phyloP scores from a whole-genome alignment of 2,329 filamentous ascomycete genomes.

The Cyclaneusma minus region DNA sequence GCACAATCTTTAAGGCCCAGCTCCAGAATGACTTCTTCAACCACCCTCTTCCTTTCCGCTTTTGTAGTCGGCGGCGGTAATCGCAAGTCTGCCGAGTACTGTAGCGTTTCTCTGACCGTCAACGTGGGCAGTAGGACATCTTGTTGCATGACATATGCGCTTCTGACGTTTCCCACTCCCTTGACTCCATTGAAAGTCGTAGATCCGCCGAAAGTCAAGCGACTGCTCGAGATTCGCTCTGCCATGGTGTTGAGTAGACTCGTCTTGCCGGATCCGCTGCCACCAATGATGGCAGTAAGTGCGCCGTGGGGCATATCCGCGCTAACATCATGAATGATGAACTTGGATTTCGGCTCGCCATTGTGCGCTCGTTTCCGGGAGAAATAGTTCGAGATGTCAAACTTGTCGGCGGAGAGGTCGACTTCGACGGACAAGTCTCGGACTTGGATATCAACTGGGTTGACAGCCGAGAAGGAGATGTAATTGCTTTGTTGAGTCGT shows the following conservation, averaged over 20 bases:
- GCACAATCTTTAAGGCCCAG: conserved; percentile 65
- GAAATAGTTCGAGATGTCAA: conserved; percentile 29
- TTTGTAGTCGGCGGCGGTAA: conserved; percentile 45
- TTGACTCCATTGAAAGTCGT: conserved; percentile 44
- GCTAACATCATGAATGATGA: conserved; percentile 46
- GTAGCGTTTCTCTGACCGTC: conserved; percentile 61
- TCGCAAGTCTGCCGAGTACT: conserved; percentile 57
- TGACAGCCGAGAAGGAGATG: conserved; percentile 29
- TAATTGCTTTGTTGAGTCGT: conserved; percentile 13
- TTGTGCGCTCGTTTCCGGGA: conserved; percentile 13
- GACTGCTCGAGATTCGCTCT: conserved; percentile 45
- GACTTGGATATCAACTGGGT: conserved; percentile 36
- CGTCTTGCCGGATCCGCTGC: conserved; percentile 60
- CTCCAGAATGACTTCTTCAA: conserved; percentile 64
- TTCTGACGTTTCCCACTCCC: conserved; percentile 37
- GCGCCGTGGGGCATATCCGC: conserved; percentile 49
- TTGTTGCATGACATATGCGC: conserved; percentile 63
- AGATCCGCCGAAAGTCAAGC: conserved; percentile 34
- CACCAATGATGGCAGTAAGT: conserved; percentile 61
- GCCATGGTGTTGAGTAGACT: conserved; percentile 58
- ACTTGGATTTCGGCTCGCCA: conserved; percentile 24
- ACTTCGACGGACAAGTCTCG: conserved; percentile 38
- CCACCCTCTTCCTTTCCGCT: conserved; percentile 43
- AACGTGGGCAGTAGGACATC: conserved; percentile 59
- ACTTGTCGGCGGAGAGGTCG: conserved; percentile 38